phyloP scores from a whole-genome alignment of 208 protist genomes.

The Leptomonas seymouri region DNA sequence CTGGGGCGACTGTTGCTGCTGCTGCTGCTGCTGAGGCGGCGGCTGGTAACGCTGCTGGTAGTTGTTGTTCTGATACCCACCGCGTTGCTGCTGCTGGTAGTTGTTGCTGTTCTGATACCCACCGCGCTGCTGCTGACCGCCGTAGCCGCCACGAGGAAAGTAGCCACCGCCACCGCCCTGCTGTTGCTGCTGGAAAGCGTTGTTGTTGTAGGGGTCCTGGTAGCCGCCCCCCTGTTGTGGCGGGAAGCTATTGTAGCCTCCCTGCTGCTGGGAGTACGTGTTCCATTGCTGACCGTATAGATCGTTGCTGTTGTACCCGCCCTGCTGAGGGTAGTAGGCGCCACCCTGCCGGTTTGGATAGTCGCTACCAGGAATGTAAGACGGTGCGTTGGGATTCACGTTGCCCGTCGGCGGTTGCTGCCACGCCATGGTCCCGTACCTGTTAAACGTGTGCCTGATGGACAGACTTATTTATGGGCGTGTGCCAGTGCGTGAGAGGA shows the following conservation, averaged over 20 bases:
- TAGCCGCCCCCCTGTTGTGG: slow-evolving; percentile 19
- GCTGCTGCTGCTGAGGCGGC: slow-evolving; percentile 16
- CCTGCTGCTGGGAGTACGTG: slow-evolving; percentile 16
- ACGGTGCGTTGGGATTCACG: slow-evolving; percentile 51
- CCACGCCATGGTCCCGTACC: slow-evolving; percentile 65
- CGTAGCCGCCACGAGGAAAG: slow-evolving; percentile 20
- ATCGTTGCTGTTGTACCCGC: slow-evolving; percentile 14
- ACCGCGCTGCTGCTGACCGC: slow-evolving; percentile 14
- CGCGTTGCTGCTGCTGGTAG: slow-evolving; percentile 9
- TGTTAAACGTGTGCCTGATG: too few species aligned
- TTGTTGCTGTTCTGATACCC: slow-evolving; percentile 12
- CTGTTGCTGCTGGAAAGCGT: slow-evolving; percentile 7
- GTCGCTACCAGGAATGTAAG: slow-evolving; percentile 25
- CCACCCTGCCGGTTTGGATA: slow-evolving; percentile 31
- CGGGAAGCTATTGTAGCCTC: slow-evolving; percentile 3
- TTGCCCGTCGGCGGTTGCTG: slow-evolving; percentile 67
- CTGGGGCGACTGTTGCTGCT: slow-evolving; percentile 5
- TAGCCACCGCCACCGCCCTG: slow-evolving; percentile 20
- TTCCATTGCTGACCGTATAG: slow-evolving; percentile 12
- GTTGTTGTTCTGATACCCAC: slow-evolving; percentile 1
- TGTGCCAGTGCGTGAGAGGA: not conserved
- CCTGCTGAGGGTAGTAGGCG: slow-evolving; percentile 42
- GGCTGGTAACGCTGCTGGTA: slow-evolving; percentile 28
- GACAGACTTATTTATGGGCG: too few species aligned
- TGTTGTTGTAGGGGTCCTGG: slow-evolving; percentile 17